Conservation (phyloP, 1,284 basidiomycete genomes). For the Heliocybe sulcata region DNA sequence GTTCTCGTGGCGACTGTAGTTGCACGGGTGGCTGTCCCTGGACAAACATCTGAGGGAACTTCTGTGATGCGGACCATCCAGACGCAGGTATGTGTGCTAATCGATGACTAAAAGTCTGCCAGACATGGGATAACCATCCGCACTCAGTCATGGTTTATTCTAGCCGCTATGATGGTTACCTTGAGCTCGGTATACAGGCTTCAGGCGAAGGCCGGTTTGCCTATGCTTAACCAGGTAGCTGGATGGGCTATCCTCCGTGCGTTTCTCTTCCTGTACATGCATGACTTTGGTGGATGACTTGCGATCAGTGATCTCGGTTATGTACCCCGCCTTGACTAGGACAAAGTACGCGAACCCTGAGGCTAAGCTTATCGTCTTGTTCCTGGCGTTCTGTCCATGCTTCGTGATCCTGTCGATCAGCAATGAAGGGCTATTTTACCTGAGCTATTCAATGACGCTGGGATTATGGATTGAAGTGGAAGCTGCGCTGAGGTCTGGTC, state of each 20-base stretch:
- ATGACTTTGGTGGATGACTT: neutral
- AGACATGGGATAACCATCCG: neutral
- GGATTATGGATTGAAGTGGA: slow-evolving; percentile 72
- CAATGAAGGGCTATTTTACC: slow-evolving; percentile 79
- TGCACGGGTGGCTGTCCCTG: slow-evolving; percentile 4
- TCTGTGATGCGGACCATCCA: neutral
- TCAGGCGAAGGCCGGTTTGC: slow-evolving; percentile 63
- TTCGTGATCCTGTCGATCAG: slow-evolving; percentile 82
- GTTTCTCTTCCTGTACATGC: slow-evolving; percentile 11
- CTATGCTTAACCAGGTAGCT: slow-evolving; percentile 48
- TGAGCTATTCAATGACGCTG: slow-evolving; percentile 58
- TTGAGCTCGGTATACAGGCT: slow-evolving; percentile 52
- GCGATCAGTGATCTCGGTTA: neutral
- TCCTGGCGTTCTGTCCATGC: slow-evolving; percentile 69
- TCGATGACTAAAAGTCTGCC: too few species aligned
- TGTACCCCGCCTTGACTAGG: neutral
- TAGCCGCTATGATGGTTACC: slow-evolving; percentile 44
- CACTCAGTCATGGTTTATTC: slow-evolving; percentile 25
- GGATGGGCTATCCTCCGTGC: slow-evolving; percentile 69
- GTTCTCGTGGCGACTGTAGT: slow-evolving; percentile 12
- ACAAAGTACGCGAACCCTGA: neutral
- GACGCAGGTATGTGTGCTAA: neutral
- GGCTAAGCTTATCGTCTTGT: slow-evolving; percentile 52
- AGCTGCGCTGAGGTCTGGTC: slow-evolving; percentile 25
- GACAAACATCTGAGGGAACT: neutral